Conservation (phyloP, 345 rosid species). For the Sisymbrium irio region DNA sequence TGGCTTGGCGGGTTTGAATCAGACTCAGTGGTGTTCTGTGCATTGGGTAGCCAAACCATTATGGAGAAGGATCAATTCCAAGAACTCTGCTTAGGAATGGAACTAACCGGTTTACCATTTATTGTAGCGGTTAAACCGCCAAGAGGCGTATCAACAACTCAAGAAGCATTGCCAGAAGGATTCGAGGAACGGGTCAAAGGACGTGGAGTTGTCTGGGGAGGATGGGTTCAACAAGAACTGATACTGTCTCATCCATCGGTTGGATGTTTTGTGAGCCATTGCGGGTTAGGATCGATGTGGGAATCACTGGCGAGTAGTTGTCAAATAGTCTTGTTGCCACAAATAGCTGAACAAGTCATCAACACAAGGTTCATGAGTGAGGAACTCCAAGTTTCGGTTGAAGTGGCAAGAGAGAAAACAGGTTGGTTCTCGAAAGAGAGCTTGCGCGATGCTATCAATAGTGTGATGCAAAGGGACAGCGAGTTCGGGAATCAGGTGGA, state of each 20-base stretch:
- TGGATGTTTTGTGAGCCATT: conserved; percentile 39
- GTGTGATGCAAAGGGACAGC: conserved; percentile 24
- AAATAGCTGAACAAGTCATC: conserved; percentile 37
- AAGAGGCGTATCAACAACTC: no score
- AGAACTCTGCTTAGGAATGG: no score
- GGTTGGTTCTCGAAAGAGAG: conserved; percentile 29
- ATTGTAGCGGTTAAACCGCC: background rate
- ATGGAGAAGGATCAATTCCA: no score
- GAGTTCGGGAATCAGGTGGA: background rate
- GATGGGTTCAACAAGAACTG: conserved; percentile 33
- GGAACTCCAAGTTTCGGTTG: conserved; percentile 34
- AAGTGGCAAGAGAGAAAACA: conserved; percentile 28
- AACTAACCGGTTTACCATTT: no score
- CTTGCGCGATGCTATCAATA: conserved; percentile 28
- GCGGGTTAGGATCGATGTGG: conserved; percentile 43
- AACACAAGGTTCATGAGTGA: conserved; percentile 32
- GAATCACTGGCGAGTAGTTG: conserved; percentile 35
- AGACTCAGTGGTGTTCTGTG: no score
- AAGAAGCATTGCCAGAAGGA: conserved; percentile 40
- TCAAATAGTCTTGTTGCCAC: conserved; percentile 33
- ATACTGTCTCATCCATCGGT: conserved; percentile 33
- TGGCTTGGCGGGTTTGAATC: no score
- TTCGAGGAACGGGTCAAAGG: conserved; percentile 22
- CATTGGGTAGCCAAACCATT: no score
- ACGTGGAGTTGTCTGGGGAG: conserved; percentile 29